Conservation (phyloP, 768 basidiomycete species). For the Tubosaeta sp. region DNA sequence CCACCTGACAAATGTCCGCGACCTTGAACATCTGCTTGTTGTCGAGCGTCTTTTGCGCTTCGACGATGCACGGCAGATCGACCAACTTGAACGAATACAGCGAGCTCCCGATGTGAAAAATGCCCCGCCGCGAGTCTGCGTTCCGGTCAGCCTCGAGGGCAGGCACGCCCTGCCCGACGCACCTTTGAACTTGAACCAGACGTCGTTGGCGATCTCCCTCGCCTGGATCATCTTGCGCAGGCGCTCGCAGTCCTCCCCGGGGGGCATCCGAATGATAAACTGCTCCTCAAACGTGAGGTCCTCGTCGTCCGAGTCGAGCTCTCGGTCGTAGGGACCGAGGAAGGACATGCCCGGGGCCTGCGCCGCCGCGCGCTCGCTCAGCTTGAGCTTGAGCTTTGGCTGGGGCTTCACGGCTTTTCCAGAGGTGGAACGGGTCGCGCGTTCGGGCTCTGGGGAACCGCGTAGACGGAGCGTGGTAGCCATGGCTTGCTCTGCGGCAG, state of each 20-base stretch:
- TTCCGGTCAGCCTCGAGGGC: constrained; percentile 11
- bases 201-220: constrained; percentile 75
- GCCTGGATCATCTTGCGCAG: constrained; percentile 77
- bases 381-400: constrained; percentile 84
- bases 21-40: constrained; percentile 98
- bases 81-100: constrained; percentile 90
- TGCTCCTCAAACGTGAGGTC: constrained; percentile 96
- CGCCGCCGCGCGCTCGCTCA: constrained; percentile 77
- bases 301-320: constrained; percentile 93
- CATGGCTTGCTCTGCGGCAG: constrained; percentile 33
- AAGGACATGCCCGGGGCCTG: constrained; percentile 85
- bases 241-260: constrained; percentile 76
- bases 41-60: constrained; percentile 94
- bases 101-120: constrained; percentile 80
- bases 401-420: constrained; percentile 44
- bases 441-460: constrained; percentile 37
- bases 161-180: not conserved
- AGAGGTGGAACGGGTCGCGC: constrained; percentile 54
- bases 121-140: constrained; percentile 83
- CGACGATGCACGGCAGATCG: constrained; percentile 90
- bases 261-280: constrained; percentile 86
- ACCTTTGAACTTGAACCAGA: constrained; percentile 99
- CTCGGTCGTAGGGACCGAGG: constrained; percentile 87
- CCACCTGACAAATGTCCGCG: constrained; percentile 95
- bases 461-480: constrained; percentile 32